phyloP scores from a whole-genome alignment of 2,329 filamentous ascomycete species.

The Fusarium pseudocircinatum region DNA sequence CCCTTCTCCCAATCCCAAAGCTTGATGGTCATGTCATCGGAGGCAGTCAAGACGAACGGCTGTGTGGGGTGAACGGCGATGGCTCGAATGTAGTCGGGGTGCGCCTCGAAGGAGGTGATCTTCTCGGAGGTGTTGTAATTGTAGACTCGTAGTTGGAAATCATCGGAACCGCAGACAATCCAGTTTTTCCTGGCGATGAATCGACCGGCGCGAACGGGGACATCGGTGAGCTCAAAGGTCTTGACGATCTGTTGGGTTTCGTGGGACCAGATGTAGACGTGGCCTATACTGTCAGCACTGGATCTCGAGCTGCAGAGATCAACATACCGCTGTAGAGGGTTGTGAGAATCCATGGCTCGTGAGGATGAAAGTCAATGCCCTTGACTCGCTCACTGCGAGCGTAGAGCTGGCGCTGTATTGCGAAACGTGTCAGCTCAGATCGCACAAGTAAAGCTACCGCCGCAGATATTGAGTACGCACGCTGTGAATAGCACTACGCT shows the following conservation, averaged over 20 bases:
- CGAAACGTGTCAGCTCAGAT: constrained; percentile 41
- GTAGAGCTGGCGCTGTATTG: constrained; percentile 58
- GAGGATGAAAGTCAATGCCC: constrained; percentile 95
- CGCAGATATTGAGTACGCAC: not conserved
- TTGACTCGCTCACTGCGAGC: constrained; percentile 96
- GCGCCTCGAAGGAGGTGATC: constrained; percentile 95
- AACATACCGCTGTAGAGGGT: constrained; percentile 91
- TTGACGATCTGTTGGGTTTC: constrained; percentile 97
- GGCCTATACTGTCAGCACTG: constrained; percentile 65
- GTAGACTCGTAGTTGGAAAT: constrained; percentile 88
- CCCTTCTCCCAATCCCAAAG: constrained; percentile 99
- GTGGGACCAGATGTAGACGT: constrained; percentile 99
- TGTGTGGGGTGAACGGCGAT: constrained; percentile 96
- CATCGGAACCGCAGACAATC: constrained; percentile 96
- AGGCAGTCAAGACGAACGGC: constrained; percentile 94
- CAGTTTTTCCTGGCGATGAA: constrained; percentile 99
- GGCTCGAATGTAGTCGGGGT: constrained; percentile 97
- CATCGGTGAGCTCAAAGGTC: constrained; percentile 98
- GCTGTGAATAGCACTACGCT: not conserved
- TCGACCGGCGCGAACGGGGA: constrained; percentile 94
- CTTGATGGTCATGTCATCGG: constrained; percentile 98
- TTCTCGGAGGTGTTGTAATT: constrained; percentile 99
- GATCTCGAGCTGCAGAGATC: not conserved
- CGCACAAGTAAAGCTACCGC: constrained; percentile 14
- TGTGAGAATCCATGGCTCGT: constrained; percentile 95